Evolutionary conservation across 805 yeast genomes (phyloP).

Genomic region (Zygotorulaspora chibaensis): DNA sequence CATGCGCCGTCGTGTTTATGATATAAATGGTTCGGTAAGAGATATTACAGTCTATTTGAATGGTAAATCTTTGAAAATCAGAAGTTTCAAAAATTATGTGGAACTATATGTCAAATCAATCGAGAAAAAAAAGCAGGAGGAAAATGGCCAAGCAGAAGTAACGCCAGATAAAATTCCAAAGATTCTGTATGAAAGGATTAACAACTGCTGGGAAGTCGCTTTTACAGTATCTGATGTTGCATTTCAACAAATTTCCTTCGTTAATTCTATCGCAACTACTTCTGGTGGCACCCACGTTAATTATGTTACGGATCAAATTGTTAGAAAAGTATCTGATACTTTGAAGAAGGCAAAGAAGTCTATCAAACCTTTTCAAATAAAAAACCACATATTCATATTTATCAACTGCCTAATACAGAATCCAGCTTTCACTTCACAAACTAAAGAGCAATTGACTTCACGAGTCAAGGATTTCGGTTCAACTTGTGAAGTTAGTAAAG

Average conservation of each 20-base stretch:
- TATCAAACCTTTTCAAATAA: conserved; percentile 83
- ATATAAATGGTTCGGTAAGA: conserved; percentile 87
- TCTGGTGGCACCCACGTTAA: conserved; percentile 96
- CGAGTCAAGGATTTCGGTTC: conserved; percentile 88
- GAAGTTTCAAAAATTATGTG: conserved; percentile 79
- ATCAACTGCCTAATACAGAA: conserved; percentile 90
- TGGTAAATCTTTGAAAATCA: conserved; percentile 63
- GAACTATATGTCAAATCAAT: conserved; percentile 84
- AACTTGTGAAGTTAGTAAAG: conserved; percentile 69
- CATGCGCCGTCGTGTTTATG: conserved; percentile 88
- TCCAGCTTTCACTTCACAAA: conserved; percentile 96
- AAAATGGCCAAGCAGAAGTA: conserved; percentile 37
- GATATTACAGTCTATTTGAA: conserved; percentile 77
- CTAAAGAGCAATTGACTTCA: conserved; percentile 92
- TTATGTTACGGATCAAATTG: conserved; percentile 77
- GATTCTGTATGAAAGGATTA: conserved; percentile 73
- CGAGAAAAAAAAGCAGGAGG: conserved; percentile 41
- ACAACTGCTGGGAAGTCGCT: conserved; percentile 93
- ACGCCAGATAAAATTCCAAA: conserved; percentile 42
- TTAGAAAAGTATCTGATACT: conserved; percentile 66
- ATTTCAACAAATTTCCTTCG: conserved; percentile 94
- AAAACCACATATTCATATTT: conserved; percentile 84
- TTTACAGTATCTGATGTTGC: conserved; percentile 88
- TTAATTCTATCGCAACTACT: conserved; percentile 95
- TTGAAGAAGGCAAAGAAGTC: conserved; percentile 71